Evolutionary conservation across 495 filamentous ascomycete species (phyloP), one percentile per base, ranked within the genome.

Genomic region (Hamigera avellanea): DNA sequence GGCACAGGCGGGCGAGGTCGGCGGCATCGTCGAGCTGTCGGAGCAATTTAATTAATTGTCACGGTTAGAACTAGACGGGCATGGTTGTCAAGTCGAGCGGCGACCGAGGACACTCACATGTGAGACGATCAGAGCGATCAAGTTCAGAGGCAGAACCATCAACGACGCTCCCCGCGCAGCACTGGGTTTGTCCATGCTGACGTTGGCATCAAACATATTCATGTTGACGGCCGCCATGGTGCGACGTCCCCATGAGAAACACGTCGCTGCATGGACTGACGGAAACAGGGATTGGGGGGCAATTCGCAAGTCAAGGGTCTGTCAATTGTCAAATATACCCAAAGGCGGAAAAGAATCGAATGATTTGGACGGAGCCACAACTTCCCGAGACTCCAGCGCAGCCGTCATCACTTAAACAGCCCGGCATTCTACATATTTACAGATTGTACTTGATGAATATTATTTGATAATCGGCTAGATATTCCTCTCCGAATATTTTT

Each of bases 1-100:
- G 67, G 44, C 70, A 75, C 16, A 75, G 42, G 26, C 73, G 60
- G 16, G 74, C 71, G 12, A 78, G 63, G 41, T 78, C 75, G 33
- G 52, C 69, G 15, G 62, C 56, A 51, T 75, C 66, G 23, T 78
- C 70, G 35, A 79, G 49, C 64, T 70, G 36, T 43, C 30, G 30
- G 34, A 14, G 3, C 34, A 14, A 35, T n/a, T 2, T 27, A 35
- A 37, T 26, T 25, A 34, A n/a, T n/a, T n/a, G n/a, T n/a, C n/a
- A n/a, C n/a, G n/a, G n/a, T n/a, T n/a, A n/a, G n/a, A n/a, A n/a
- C n/a, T n/a, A n/a, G n/a, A n/a, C n/a, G n/a, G n/a, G n/a, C n/a
- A n/a, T n/a, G n/a, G n/a, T n/a, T n/a, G n/a, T n/a, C n/a, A n/a
- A n/a, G n/a, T n/a, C n/a, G n/a, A n/a, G n/a, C n/a, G n/a, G 42